phyloP scores from a whole-genome alignment of 352 stramenopile species.

The Phytophthora syringae region DNA sequence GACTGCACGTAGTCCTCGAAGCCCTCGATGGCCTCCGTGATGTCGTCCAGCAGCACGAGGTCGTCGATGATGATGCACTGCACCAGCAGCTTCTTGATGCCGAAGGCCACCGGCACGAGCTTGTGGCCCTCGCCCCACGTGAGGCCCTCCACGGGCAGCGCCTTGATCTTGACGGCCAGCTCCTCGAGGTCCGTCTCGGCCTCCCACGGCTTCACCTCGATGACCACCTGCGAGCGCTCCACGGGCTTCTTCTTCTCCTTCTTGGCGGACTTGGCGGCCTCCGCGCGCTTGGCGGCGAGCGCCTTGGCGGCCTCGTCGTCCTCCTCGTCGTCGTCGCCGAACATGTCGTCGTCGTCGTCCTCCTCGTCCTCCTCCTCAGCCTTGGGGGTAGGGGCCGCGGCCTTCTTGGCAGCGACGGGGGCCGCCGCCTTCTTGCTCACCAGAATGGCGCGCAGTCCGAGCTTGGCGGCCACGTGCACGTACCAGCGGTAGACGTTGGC shows the following conservation, averaged over 20 bases:
- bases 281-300: constrained; percentile 57
- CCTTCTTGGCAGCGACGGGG: constrained; percentile 17
- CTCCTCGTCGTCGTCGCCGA: constrained; percentile 73
- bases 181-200: constrained; percentile 78
- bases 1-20: constrained; percentile 89
- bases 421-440: constrained; percentile 31
- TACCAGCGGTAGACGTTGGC: constrained; percentile 79
- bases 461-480: constrained; percentile 66
- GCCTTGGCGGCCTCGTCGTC: constrained; percentile 51
- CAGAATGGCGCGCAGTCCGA: constrained; percentile 55
- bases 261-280: constrained; percentile 60
- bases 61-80: constrained; percentile 87
- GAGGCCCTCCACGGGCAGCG: constrained; percentile 70
- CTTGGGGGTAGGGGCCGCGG: constrained; percentile 29
- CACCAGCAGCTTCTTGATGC: constrained; percentile 88
- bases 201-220: constrained; percentile 85
- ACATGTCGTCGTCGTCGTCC: constrained; percentile 65
- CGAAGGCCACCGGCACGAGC: constrained; percentile 83
- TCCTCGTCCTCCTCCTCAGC: constrained; percentile 40
- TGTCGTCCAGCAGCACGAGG: constrained; percentile 80
- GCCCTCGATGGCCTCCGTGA: constrained; percentile 80
- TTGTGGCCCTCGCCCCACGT: constrained; percentile 87
- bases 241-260: constrained; percentile 75
- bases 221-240: constrained; percentile 68
- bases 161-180: constrained; percentile 79